These are phyloP conservation scores for Fomes fomentarius DNA, from an alignment of 1,284 basidiomycete genomes.

Conservation along the genomic window DNA sequence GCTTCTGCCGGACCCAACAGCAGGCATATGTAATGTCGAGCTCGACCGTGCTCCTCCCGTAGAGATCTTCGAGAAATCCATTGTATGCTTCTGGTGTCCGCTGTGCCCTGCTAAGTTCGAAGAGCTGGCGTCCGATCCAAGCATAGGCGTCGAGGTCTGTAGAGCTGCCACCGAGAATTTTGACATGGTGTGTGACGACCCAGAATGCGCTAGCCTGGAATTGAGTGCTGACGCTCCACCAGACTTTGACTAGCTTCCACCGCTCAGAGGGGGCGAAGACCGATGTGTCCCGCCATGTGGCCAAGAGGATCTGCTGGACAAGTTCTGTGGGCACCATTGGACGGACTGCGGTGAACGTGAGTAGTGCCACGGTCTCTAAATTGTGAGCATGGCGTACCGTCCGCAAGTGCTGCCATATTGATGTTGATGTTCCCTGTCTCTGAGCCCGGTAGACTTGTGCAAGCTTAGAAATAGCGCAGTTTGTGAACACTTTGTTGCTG, in stretches of 20 bases:
- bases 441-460: no score
- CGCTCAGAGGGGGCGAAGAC: constrained; percentile 1
- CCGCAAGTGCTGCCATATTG: no score
- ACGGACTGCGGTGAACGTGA: no score
- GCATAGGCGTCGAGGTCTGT: constrained; percentile 10
- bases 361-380: no score
- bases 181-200: constrained; percentile 8
- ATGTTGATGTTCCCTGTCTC: no score
- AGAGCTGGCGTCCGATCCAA: constrained; percentile 6
- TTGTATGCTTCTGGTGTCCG: neutral
- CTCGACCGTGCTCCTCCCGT: constrained; percentile 1
- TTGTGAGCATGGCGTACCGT: no score
- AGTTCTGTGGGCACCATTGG: constrained; percentile 2
- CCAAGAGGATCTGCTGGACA: neutral
- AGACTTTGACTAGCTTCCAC: constrained; percentile 4
- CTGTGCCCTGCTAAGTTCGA: neutral
- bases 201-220: neutral
- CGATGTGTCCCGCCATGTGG: constrained; percentile 3
- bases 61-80: neutral
- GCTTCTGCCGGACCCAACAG: neutral
- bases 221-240: constrained; percentile 1
- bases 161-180: constrained; percentile 2
- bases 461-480: no score
- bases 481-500: no score
- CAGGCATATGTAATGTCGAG: constrained; percentile 10